Evolutionary conservation across 2,329 filamentous ascomycete species (phyloP), one percentile per base, ranked within the genome.

Genomic region (Alternaria dauci): DNA sequence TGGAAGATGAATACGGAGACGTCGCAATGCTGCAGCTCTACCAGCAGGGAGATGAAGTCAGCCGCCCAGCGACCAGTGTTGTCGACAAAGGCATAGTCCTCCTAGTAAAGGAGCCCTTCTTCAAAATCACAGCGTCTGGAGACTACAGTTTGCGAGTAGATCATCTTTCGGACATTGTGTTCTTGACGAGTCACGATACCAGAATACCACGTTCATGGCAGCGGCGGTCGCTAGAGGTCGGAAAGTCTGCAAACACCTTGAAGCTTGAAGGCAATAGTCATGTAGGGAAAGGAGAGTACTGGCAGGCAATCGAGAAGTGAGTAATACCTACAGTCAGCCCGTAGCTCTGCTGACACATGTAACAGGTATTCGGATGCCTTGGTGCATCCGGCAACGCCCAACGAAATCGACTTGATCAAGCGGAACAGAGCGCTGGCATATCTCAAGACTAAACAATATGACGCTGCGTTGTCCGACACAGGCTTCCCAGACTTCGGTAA

Each of bases 71-170:
- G 1, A 67, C 6, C 3, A 78, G 77, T 52, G 38, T 81, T 12
- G 52, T 80, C 2, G 36, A 80, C 8, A 64, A 74, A 52, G 58
- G 68, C 5, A 60, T 78, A 11, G 73, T 75, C 0, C 60, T 69
- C 4, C 47, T 66, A 5, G 20, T 61, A n/a, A 65, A 87, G 61
- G 85, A 87, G 58, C 85, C 85, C 0, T 87, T 81, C 65, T 80
- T 87, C 64, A 85, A 82, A 62, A 30, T 68, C 0, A 75, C 76
- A 25, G 70, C 68, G 0, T 70, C 81, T 28, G 80, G 80, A 2
- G 48, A 72, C 0, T 84, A 83, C 67, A 77, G 73, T 0, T 34
- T 88, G 25, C 79, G 84, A 6, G 82, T 86, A 7, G 85, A 88
- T 58, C 85, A 88, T 67, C 66, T 83, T 16, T 81, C 80, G 16